These are phyloP conservation scores for Candida berthetii DNA, from an alignment of 805 yeast genomes.

Conservation along the genomic window DNA sequence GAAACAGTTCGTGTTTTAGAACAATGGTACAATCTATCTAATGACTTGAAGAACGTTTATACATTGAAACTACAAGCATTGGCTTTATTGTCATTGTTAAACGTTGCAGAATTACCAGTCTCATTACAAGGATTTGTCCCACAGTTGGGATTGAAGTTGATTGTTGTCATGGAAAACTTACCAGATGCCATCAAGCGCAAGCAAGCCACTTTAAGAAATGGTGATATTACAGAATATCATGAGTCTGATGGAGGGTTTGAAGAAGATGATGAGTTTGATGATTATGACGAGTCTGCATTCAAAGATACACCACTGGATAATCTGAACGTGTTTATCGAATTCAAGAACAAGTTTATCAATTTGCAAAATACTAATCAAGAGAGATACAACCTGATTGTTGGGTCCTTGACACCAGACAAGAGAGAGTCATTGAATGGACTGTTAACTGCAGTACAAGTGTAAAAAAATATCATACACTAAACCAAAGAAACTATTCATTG, in stretches of 20 bases:
- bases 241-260: slow-evolving; percentile 14
- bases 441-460: neutral
- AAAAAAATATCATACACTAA: neutral
- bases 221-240: slow-evolving; percentile 23
- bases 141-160: slow-evolving; percentile 46
- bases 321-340: slow-evolving; percentile 60
- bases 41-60: slow-evolving; percentile 56
- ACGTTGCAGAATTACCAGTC: slow-evolving; percentile 32
- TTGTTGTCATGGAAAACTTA: slow-evolving; percentile 45
- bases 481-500: too few relatives aligned
- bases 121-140: slow-evolving; percentile 30
- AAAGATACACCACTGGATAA: slow-evolving; percentile 76
- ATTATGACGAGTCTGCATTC: slow-evolving; percentile 67
- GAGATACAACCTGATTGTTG: slow-evolving; percentile 32
- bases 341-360: slow-evolving; percentile 46
- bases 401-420: slow-evolving; percentile 23
- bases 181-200: slow-evolving; percentile 70
- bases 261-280: slow-evolving; percentile 24
- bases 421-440: slow-evolving; percentile 3
- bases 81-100: slow-evolving; percentile 52
- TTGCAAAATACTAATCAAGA: slow-evolving; percentile 40
- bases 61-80: slow-evolving; percentile 70
- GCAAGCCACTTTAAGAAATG: slow-evolving; percentile 54
- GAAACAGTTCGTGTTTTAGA: slow-evolving; percentile 44
- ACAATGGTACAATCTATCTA: slow-evolving; percentile 56